Evolutionary conservation across 352 stramenopile species (phyloP).

Genomic region (Globisporangium viniferum): DNA sequence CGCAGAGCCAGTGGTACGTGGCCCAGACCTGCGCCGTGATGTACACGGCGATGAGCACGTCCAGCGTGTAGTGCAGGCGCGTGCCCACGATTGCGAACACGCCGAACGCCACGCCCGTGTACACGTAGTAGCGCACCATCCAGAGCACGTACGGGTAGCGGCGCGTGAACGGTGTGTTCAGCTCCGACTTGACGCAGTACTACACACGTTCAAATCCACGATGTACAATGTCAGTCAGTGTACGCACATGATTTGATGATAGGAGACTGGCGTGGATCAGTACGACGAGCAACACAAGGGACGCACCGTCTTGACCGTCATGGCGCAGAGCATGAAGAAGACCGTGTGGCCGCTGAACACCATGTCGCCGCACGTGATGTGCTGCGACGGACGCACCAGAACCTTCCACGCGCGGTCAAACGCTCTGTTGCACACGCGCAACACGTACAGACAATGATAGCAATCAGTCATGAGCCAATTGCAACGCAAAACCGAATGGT

Average conservation of each 20-base stretch:
- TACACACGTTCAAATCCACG: background rate
- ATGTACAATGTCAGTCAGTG: background rate
- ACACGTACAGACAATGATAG: background rate
- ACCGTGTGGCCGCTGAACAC: conserved; percentile 87
- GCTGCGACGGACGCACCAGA: conserved; percentile 74
- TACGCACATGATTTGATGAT: background rate
- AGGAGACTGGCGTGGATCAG: background rate
- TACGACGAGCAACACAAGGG: background rate
- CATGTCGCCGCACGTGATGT: conserved; percentile 90
- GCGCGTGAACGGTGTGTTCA: conserved; percentile 85
- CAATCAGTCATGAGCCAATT: background rate
- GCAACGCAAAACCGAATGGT: background rate
- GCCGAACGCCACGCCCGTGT: conserved; percentile 53
- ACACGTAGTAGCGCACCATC: conserved; percentile 82
- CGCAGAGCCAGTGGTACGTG: conserved; percentile 81
- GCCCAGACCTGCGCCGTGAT: conserved; percentile 83
- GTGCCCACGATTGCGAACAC: conserved; percentile 86
- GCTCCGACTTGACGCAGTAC: conserved; percentile 60
- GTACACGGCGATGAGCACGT: conserved; percentile 87
- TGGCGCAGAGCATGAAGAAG: conserved; percentile 82
- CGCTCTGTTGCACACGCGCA: conserved; percentile 33
- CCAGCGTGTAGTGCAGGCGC: conserved; percentile 83
- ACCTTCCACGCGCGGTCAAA: conserved; percentile 83
- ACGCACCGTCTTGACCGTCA: conserved; percentile 51
- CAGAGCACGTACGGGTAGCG: conserved; percentile 68